Base-by-base conservation (phyloP, 2,329 filamentous ascomycete genomes). In the Byssochlamys sp. region DNA sequence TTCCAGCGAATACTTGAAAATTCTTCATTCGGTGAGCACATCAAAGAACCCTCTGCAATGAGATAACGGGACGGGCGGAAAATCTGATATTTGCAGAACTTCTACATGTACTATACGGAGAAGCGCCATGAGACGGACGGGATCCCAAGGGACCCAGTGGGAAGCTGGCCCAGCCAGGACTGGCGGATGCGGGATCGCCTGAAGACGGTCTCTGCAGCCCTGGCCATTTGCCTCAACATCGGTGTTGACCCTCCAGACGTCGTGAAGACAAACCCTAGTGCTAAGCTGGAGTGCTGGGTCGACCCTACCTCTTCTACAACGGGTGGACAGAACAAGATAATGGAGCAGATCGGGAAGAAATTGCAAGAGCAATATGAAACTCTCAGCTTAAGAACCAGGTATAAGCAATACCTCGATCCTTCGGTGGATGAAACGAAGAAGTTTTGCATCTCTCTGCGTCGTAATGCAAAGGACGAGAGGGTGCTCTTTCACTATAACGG, bases 41-140 rank as follows among this genome's bases (percentile, higher is more conserved):
- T 52, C 53, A 59, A 60, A 58, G 35, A 31, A 31, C 59, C 39
- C 6, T 28, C 10, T 51, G 10, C 49, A 26, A 28, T 14, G 19
- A 11, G 24, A 28, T 26, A n/a, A 14, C 4, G 4, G 49, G 58
- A 31, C 24, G n/a, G 14, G 28, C 27, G 61, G 55, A 63, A 60
- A 59, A 59, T 65, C 63, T 54, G 61, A 58, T 57, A n/a, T 29
- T 31, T 60, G 57, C 73, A 96, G 88, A 95, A 90, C 64, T 99
- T 95, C 84, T 97, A 96, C 78, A 97, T 97, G 92, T 99, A 99
- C 76, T 99, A 89, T 74, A 96, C 92, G 62, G 94, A 99, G 74
- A 97, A 97, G 75, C 87, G 92, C 55, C 94, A 99, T 75, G 94
- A 97, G 71, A 94, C 90, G 25, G 92, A 90, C 35, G 94, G 91